phyloP scores from a whole-genome alignment of 129 eudicot species.

The Pseudognaphalium luteoalbum region DNA sequence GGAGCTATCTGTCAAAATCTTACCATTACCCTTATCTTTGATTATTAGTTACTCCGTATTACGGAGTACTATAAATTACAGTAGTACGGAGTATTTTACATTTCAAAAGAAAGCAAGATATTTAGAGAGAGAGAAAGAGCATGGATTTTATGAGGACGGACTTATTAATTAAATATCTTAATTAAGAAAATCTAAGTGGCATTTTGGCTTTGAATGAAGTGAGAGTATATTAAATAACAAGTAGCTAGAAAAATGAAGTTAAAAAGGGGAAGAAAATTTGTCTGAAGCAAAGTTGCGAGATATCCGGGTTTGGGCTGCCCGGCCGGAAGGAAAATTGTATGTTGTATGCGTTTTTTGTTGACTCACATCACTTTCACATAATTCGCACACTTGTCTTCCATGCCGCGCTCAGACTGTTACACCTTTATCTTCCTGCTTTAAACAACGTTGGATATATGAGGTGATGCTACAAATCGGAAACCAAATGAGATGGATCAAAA shows the following conservation, averaged over 20 bases:
- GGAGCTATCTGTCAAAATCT: no score
- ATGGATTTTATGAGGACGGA: not conserved
- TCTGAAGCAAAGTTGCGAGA: slow-evolving; percentile 28
- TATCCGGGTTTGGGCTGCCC: slow-evolving; percentile 25
- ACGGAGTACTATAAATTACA: no score
- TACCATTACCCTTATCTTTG: no score
- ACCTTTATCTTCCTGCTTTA: not conserved
- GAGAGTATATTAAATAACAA: slow-evolving; percentile 17
- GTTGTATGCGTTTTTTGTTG: slow-evolving; percentile 29
- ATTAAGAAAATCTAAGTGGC: slow-evolving; percentile 15
- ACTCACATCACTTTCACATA: slow-evolving; percentile 25
- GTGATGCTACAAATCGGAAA: no score
- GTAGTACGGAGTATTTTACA: no score
- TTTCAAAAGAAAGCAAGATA: not conserved
- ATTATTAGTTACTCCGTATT: no score
- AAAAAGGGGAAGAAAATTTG: slow-evolving; percentile 11
- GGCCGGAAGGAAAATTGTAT: not conserved
- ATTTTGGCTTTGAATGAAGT: slow-evolving; percentile 21
- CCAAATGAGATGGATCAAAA: no score
- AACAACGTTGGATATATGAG: no score
- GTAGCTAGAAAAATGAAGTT: slow-evolving; percentile 1
- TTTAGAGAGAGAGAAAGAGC: not conserved
- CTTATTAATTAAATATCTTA: not conserved
- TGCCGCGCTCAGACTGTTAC: slow-evolving; percentile 14
- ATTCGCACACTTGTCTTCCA: slow-evolving; percentile 31